Evolutionary conservation across 2,329 filamentous ascomycete species (phyloP).

Genomic region (Arthrocladium fulminans): DNA sequence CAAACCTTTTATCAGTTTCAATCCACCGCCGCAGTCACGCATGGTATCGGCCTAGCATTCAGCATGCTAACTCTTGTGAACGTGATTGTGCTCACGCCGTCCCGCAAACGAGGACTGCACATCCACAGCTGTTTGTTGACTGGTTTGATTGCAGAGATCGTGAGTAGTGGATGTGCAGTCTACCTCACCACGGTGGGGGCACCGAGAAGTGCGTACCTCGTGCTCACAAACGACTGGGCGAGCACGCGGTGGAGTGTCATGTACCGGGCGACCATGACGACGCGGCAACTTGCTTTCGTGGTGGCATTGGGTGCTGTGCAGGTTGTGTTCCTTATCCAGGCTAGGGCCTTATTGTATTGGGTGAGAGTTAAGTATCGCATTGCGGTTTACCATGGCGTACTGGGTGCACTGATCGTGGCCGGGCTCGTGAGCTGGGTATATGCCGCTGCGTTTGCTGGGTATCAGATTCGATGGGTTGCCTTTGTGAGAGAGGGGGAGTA

Average conservation of each 20-base stretch:
- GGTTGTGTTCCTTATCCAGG: not conserved
- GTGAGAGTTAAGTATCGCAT: not conserved
- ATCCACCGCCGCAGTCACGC: not conserved
- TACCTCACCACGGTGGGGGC: not conserved
- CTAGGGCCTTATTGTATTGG: not conserved
- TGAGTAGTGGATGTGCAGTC: not conserved
- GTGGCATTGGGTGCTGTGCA: not conserved
- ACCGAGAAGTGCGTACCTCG: not conserved
- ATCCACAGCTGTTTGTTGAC: not conserved
- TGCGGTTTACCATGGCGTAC: not conserved
- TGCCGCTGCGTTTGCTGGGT: not conserved
- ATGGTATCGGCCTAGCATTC: not conserved
- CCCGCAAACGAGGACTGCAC: not conserved
- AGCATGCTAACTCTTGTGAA: not conserved
- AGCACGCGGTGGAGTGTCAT: not conserved
- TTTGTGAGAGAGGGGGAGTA: not conserved
- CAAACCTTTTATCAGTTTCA: not conserved
- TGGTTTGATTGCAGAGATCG: not conserved
- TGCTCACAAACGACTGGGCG: slow-evolving; percentile 2
- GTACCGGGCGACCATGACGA: not conserved
- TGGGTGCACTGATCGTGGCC: not conserved
- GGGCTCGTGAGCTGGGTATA: not conserved
- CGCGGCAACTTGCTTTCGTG: too few relatives aligned
- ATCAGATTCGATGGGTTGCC: not conserved
- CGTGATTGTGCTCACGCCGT: slow-evolving; percentile 3